Base-by-base conservation (phyloP, 1,284 basidiomycete species). In the Sutorius eximius region DNA sequence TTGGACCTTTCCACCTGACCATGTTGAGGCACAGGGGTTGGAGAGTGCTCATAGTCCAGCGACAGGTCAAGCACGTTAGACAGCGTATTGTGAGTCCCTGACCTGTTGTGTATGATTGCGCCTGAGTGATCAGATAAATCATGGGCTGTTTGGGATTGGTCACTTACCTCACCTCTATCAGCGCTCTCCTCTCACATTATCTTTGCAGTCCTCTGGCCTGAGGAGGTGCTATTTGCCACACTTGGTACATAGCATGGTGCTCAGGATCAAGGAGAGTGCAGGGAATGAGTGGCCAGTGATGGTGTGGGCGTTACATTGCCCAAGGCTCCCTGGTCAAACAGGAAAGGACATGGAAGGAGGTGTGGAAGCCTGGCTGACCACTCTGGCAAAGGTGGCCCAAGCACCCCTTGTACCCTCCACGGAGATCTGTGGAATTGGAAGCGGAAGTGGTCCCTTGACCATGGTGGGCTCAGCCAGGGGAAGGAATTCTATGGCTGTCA, bases 41-140 rank as follows among this genome's bases (percentile, higher is more conserved):
- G 86, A 3, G 86, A 87, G 0, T 85, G 85, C 15, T 87, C 86
- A 56, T 82, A 77, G 73, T 78, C 62, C 74, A 76, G 49, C 72
- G 81, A 48, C 74, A 80, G 61, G 76, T 77, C 49, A 73, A 72
- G 22, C 53, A 59, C 36, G 24, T 66, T 57, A 40, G 63, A 57
- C 7, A 65, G 30, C n/a, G 61, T 55, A 24, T 63, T 65, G 20
- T 59, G 59, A 6, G 71, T 64, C 2, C 66, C 57, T 51, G 79
- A 33, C 11, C 45, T 48, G 16, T 54, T 55, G 50, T 79, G 75
- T 13, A 87, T 86, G 32, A 91, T 77, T n/a, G 75, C 75, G 61
- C 83, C 80, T 3, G 87, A 85, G 50, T 75, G 80, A 50, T 81
- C 75, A 47, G 81, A 75, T 34, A 90, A 67, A 43, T 87, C 86